A percentile compares a stretch with the other conserved stretches of the same genome.
phyloP scores from a whole-genome alignment of 2,329 filamentous ascomycete genomes.

The Pseudocercospora fijiensis region DNA sequence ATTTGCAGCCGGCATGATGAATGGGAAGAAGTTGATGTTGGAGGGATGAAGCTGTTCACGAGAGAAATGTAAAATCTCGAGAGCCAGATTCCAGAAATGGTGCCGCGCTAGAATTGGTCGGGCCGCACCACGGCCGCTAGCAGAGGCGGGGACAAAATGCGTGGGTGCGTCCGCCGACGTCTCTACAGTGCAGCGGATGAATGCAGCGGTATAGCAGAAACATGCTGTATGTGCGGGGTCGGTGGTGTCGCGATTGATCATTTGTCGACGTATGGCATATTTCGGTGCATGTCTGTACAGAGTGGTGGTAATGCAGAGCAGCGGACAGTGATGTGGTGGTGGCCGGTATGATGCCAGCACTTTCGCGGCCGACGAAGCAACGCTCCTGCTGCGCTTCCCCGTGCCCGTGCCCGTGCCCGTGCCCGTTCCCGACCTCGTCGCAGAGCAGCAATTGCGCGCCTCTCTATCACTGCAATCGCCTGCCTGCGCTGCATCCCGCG shows the following conservation, averaged over 20 bases:
- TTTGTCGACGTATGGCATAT: too few species aligned
- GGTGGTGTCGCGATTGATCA: too few species aligned
- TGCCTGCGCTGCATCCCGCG: background rate
- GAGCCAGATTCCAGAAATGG: background rate
- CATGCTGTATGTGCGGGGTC: background rate
- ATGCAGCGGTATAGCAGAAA: background rate
- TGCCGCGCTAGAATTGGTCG: background rate
- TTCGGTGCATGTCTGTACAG: background rate
- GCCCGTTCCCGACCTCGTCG: constrained; percentile 1
- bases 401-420: background rate
- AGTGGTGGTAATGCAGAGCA: background rate
- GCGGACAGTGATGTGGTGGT: background rate
- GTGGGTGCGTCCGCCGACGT: background rate
- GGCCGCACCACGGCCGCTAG: background rate
- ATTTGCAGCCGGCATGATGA: background rate
- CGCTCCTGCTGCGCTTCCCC: background rate
- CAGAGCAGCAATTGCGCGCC: background rate
- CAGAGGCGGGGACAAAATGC: background rate
- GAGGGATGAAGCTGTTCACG: background rate
- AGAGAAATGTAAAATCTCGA: background rate
- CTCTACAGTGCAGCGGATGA: background rate
- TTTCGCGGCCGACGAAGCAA: background rate
- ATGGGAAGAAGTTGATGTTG: background rate
- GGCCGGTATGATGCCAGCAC: background rate
- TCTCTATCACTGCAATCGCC: background rate